Conservation (phyloP, 495 filamentous ascomycete species). For the Aspergillus wentii region DNA sequence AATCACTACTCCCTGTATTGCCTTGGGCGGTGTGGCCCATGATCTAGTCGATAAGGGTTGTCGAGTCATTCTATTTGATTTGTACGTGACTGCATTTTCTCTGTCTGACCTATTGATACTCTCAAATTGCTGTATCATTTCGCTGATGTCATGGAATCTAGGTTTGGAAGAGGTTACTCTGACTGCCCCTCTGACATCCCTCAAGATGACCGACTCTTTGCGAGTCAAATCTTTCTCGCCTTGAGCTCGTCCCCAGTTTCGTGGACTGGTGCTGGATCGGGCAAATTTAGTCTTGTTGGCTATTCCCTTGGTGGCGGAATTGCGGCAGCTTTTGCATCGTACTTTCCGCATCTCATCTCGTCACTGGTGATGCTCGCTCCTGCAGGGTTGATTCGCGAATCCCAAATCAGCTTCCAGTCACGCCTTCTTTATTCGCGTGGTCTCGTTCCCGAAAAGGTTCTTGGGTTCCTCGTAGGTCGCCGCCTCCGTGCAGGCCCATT, state of each 20-base stretch:
- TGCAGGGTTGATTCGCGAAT: constrained; percentile 61
- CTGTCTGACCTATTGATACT: background rate
- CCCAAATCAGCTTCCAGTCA: constrained; percentile 56
- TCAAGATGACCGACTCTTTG: constrained; percentile 72
- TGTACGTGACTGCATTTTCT: constrained; percentile 22
- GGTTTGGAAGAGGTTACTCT: constrained; percentile 77
- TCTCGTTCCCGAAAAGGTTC: constrained; percentile 52
- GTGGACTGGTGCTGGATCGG: constrained; percentile 53
- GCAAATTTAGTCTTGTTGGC: constrained; percentile 66
- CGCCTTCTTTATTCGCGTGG: constrained; percentile 57
- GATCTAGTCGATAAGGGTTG: constrained; percentile 68
- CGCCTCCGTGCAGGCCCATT: constrained; percentile 48
- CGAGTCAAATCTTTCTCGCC: constrained; percentile 66
- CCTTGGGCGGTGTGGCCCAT: constrained; percentile 63
- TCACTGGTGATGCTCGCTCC: constrained; percentile 72
- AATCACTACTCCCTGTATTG: constrained; percentile 76
- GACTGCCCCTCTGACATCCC: constrained; percentile 61
- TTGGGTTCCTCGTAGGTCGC: constrained; percentile 46
- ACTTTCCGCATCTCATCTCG: constrained; percentile 62
- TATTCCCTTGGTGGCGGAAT: constrained; percentile 86
- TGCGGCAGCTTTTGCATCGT: constrained; percentile 63
- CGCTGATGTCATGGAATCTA: constrained; percentile 11
- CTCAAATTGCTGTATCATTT: background rate
- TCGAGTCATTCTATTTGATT: constrained; percentile 76
- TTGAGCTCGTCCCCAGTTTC: constrained; percentile 64